Evolutionary conservation across 768 basidiomycete genomes (phyloP).

Genomic region (Rhizopogon roseolus): DNA sequence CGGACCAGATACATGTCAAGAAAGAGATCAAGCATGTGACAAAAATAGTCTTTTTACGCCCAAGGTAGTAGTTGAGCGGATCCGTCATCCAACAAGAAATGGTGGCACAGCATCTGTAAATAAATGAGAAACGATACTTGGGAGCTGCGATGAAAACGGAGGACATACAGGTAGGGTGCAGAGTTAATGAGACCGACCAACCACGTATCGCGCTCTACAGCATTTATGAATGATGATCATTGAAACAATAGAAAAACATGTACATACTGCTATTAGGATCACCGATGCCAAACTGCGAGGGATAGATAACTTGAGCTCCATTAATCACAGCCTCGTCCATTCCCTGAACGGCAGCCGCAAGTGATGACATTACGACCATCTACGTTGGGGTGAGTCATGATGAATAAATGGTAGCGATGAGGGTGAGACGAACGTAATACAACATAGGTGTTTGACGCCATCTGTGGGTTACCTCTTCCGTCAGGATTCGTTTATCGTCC

Average conservation of each 20-base stretch:
- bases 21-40: conserved; percentile 55
- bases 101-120: conserved; percentile 43
- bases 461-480: conserved; percentile 39
- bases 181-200: conserved; percentile 74
- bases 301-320: conserved; percentile 42
- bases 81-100: conserved; percentile 63
- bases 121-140: not conserved
- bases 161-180: conserved; percentile 47
- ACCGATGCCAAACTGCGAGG: conserved; percentile 50
- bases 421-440: conserved; percentile 29
- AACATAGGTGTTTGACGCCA: conserved; percentile 46
- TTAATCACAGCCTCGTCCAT: conserved; percentile 38
- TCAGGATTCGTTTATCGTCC: conserved; percentile 38
- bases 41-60: conserved; percentile 60
- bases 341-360: conserved; percentile 80
- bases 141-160: conserved; percentile 12
- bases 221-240: conserved; percentile 9
- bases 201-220: conserved; percentile 51
- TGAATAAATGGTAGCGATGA: not conserved
- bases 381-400: conserved; percentile 31
- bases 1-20: conserved; percentile 50
- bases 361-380: conserved; percentile 53
- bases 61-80: conserved; percentile 61
- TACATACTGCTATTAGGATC: conserved; percentile 17
- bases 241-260: not conserved